Evolutionary conservation across 164 flowering plant species (phyloP).

Genomic region (Piper longum): DNA sequence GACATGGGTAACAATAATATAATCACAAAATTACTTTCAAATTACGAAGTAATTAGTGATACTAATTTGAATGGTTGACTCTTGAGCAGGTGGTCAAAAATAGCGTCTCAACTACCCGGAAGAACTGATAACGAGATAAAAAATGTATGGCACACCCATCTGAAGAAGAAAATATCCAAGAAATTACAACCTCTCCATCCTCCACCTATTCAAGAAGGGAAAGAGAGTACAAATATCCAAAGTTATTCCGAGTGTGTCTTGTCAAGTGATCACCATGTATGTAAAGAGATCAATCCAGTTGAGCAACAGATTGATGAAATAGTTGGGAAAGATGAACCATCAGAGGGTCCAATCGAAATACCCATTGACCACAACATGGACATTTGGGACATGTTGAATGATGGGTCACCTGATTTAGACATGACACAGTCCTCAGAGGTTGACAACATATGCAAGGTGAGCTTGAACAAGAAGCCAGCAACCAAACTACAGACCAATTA

Average conservation of each 20-base stretch:
- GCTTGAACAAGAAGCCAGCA: not conserved
- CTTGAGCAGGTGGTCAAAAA: constrained; percentile 57
- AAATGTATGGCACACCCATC: constrained; percentile 74
- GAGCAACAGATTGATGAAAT: not conserved
- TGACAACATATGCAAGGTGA: not conserved
- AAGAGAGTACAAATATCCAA: not conserved
- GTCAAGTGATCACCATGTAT: constrained; percentile 3
- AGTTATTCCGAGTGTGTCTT: constrained; percentile 9
- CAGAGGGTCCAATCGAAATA: not conserved
- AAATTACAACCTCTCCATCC: not conserved
- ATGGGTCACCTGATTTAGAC: not conserved
- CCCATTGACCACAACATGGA: not conserved
- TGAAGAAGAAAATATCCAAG: constrained; percentile 36
- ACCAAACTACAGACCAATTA: not conserved
- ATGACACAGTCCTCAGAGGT: too few relatives aligned
- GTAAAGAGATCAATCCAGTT: constrained; percentile 1
- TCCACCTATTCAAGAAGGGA: not conserved
- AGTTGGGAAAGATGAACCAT: not conserved
- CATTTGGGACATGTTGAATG: constrained; percentile 1
- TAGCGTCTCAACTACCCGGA: constrained; percentile 67
- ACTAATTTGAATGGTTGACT: not conserved
- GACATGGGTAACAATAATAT: not conserved
- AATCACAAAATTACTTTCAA: not conserved
- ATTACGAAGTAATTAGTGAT: not conserved
- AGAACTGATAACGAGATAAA: constrained; percentile 86